phyloP scores from a whole-genome alignment of 75 land plant species.

The Azolla pinnata region DNA sequence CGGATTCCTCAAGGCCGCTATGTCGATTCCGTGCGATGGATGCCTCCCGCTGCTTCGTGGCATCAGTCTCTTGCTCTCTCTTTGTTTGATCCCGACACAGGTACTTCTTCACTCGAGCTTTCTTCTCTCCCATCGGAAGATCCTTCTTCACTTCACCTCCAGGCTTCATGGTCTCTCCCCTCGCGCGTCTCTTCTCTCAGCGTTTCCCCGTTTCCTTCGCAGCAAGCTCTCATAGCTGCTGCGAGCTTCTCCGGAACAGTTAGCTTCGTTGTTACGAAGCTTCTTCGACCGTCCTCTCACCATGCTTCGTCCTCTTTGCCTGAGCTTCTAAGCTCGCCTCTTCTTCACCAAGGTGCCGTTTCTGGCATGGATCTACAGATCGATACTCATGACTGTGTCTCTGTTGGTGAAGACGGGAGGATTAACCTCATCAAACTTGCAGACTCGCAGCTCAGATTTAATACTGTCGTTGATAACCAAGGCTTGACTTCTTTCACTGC shows the following conservation, averaged over 20 bases:
- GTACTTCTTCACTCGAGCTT: constrained; percentile 32
- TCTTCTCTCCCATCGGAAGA: constrained; percentile 8
- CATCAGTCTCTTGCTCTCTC: constrained; percentile 39
- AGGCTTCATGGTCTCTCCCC: constrained; percentile 18
- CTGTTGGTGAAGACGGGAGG: constrained; percentile 76
- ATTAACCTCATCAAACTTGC: constrained; percentile 50
- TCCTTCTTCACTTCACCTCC: constrained; percentile 29
- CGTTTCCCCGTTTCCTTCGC: constrained; percentile 11
- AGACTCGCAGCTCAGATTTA: constrained; percentile 23
- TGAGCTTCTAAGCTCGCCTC: constrained; percentile 5
- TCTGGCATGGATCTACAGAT: constrained; percentile 45
- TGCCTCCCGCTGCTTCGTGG: constrained; percentile 51
- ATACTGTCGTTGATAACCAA: constrained; percentile 43
- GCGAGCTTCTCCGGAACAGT: constrained; percentile 41
- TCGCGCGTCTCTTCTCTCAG: constrained; percentile 28
- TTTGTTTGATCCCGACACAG: constrained; percentile 34
- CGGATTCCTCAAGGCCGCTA: constrained; percentile 45
- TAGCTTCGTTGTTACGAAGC: constrained; percentile 25
- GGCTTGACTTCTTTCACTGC: constrained; percentile 66
- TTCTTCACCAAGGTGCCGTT: constrained; percentile 38
- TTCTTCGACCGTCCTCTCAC: constrained; percentile 14
- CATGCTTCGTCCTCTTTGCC: constrained; percentile 21
- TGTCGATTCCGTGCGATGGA: constrained; percentile 78
- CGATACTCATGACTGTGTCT: constrained; percentile 42
- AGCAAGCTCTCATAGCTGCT: constrained; percentile 30